These are phyloP conservation scores for Alternaria arbusti DNA, from an alignment of 2,329 filamentous ascomycete species.

Conservation along the genomic window DNA sequence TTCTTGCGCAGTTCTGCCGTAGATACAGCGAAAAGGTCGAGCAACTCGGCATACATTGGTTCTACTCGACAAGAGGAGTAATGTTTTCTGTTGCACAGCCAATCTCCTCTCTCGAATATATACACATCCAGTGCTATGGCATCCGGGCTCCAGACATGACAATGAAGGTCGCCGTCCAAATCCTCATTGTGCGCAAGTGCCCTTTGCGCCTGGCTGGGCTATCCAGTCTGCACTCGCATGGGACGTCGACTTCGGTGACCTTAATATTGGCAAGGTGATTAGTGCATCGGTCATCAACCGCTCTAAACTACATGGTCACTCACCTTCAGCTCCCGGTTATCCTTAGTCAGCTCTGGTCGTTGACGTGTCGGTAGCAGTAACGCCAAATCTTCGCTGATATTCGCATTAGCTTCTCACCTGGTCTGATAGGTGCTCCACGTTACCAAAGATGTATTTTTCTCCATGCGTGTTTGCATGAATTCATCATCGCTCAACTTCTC, in stretches of 20 bases:
- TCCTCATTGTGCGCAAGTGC: background rate
- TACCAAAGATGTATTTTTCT: background rate
- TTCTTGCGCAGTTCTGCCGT: background rate
- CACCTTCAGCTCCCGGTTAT: background rate
- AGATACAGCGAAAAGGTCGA: background rate
- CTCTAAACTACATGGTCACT: background rate
- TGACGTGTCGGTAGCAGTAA: no score
- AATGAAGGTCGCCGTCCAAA: background rate
- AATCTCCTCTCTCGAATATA: background rate
- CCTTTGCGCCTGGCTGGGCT: no score
- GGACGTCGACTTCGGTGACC: background rate
- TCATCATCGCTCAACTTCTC: background rate
- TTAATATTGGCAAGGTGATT: background rate
- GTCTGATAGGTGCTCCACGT: background rate
- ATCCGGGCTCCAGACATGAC: background rate
- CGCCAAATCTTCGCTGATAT: background rate
- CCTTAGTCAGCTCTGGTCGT: background rate
- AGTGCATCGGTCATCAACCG: background rate
- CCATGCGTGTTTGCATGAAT: background rate
- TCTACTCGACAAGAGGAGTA: background rate
- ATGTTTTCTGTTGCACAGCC: background rate
- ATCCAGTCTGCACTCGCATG: background rate
- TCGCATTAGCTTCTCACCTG: background rate
- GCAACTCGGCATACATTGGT: background rate
- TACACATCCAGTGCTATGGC: background rate